Conservation (phyloP, 768 basidiomycete genomes). For the Myochromella boudieri region DNA sequence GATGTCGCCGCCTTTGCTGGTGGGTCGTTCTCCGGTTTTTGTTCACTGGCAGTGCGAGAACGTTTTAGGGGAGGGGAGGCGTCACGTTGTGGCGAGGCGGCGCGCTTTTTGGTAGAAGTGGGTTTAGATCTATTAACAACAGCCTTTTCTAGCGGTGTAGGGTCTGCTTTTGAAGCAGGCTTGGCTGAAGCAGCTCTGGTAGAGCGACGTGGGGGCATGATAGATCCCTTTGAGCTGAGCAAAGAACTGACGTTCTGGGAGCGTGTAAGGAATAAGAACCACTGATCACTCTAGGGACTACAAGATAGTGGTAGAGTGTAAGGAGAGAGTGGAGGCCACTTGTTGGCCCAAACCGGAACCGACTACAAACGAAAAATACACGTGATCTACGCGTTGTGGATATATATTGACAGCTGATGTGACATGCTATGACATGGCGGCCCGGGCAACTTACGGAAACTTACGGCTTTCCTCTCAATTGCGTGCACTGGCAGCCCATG, state of each 20-base stretch:
- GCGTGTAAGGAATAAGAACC: no score
- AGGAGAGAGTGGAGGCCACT: conserved; percentile 6
- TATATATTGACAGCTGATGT: conserved; percentile 18
- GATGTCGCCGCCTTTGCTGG: conserved; percentile 26
- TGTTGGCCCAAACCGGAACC: background rate
- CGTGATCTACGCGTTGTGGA: conserved; percentile 44
- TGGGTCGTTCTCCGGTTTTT: conserved; percentile 45
- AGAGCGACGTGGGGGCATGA: conserved; percentile 50
- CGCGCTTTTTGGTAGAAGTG: conserved; percentile 46
- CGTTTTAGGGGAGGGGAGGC: conserved; percentile 49
- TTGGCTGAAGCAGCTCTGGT: conserved; percentile 50
- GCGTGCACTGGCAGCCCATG: no score
- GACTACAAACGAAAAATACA: conserved; percentile 21
- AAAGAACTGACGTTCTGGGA: background rate
- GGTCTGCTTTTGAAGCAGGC: conserved; percentile 36
- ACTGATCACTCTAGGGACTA: no score
- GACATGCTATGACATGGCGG: no score
- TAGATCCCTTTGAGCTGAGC: background rate
- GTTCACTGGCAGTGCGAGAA: conserved; percentile 33
- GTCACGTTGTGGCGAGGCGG: conserved; percentile 45
- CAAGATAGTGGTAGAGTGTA: conserved; percentile 14
- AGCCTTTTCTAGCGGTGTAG: conserved; percentile 29
- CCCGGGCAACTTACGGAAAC: no score
- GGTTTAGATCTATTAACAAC: conserved; percentile 30
- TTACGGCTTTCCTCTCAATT: no score